phyloP scores from a whole-genome alignment of 129 eudicot species.

The Lonicera japonica region DNA sequence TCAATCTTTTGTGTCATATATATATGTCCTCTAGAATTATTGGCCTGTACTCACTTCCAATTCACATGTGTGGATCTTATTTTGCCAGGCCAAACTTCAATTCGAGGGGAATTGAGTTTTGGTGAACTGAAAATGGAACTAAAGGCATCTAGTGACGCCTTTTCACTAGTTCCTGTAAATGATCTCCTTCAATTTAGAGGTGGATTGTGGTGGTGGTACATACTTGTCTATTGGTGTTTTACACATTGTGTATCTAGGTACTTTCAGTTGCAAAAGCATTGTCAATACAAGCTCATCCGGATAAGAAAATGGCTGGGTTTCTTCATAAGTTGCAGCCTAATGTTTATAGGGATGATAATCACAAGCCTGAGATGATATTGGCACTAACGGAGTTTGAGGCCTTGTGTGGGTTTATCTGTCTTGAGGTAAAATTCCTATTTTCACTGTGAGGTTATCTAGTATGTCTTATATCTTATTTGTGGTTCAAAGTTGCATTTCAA shows the following conservation, averaged over 20 bases:
- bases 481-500: neutral
- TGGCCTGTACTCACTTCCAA: too few relatives aligned
- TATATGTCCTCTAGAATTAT: too few relatives aligned
- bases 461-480: neutral
- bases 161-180: too few relatives aligned
- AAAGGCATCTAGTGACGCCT: too few relatives aligned
- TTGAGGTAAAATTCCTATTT: slow-evolving; percentile 43
- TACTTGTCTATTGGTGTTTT: neutral
- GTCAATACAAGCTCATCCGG: slow-evolving; percentile 96
- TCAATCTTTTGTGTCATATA: too few relatives aligned
- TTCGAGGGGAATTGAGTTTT: too few relatives aligned
- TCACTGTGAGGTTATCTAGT: neutral
- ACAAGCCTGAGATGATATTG: slow-evolving; percentile 97
- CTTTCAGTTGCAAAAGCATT: slow-evolving; percentile 83
- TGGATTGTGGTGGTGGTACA: too few relatives aligned
- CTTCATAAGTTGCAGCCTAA: slow-evolving; percentile 61
- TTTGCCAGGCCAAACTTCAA: too few relatives aligned
- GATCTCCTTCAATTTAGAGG: too few relatives aligned
- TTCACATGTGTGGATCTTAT: too few relatives aligned
- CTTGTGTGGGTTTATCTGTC: slow-evolving; percentile 70
- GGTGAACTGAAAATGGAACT: too few relatives aligned
- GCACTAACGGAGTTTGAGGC: slow-evolving; percentile 88
- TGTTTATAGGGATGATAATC: slow-evolving; percentile 76
- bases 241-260: slow-evolving; percentile 33
- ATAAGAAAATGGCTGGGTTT: slow-evolving; percentile 55